phyloP scores from a whole-genome alignment of 306 rosid species.

The Pachyrhizus erosus region DNA sequence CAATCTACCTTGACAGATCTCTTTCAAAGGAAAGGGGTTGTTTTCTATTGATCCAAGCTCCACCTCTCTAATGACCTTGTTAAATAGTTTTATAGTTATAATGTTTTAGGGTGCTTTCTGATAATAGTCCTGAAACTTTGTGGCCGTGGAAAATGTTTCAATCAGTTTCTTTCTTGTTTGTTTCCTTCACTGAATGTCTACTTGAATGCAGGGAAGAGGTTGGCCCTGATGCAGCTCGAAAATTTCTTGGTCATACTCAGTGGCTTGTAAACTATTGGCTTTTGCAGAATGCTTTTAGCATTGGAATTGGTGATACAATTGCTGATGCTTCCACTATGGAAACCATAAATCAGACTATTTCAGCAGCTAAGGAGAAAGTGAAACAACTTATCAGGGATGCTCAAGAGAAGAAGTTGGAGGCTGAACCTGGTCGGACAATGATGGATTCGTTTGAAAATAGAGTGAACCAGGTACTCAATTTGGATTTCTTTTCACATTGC shows the following conservation, averaged over 20 bases:
- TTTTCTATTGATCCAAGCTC: conserved; percentile 11
- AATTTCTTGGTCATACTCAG: conserved; percentile 95
- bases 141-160: conserved; percentile 10
- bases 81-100: background rate
- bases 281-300: conserved; percentile 93
- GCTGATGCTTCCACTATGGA: conserved; percentile 97
- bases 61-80: background rate
- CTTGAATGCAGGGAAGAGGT: conserved; percentile 88
- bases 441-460: conserved; percentile 95
- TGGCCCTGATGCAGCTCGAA: conserved; percentile 98
- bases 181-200: conserved; percentile 24
- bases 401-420: conserved; percentile 80
- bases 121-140: conserved; percentile 7
- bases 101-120: background rate
- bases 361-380: conserved; percentile 85
- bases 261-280: conserved; percentile 99
- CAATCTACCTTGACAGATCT: background rate
- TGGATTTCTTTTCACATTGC: conserved; percentile 16
- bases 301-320: conserved; percentile 97
- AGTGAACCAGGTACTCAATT: conserved; percentile 79
- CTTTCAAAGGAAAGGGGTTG: background rate
- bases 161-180: conserved; percentile 10
- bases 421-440: conserved; percentile 99
- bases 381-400: conserved; percentile 84
- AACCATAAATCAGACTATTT: conserved; percentile 83